phyloP scores from a whole-genome alignment of 1,284 basidiomycete genomes.

The Ceratorhiza oryzae-sativae region DNA sequence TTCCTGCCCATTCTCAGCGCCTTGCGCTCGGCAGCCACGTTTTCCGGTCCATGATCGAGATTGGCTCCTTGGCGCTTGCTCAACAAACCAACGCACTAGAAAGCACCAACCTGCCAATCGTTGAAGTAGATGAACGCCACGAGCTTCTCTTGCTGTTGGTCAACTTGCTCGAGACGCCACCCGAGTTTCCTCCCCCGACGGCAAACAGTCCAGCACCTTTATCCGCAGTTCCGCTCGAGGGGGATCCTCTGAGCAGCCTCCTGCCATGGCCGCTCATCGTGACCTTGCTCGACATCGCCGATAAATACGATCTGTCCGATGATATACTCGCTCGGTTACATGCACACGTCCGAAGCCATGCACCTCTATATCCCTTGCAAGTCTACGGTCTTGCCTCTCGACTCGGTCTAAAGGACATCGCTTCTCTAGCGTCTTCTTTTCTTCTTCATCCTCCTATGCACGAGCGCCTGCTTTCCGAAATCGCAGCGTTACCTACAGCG shows the following conservation, averaged over 20 bases:
- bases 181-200: slow-evolving; percentile 16
- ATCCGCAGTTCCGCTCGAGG: not conserved
- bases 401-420: slow-evolving; percentile 21
- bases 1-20: slow-evolving; percentile 30
- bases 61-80: slow-evolving; percentile 3
- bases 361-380: slow-evolving; percentile 32
- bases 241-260: slow-evolving; percentile 1
- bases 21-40: slow-evolving; percentile 34
- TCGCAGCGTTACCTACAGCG: slow-evolving; percentile 32
- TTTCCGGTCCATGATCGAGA: slow-evolving; percentile 33
- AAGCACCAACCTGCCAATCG: not conserved
- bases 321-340: slow-evolving; percentile 26
- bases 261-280: slow-evolving; percentile 27
- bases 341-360: slow-evolving; percentile 35
- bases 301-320: slow-evolving; percentile 37
- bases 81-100: not conserved
- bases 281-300: slow-evolving; percentile 26
- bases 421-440: slow-evolving; percentile 24
- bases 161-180: slow-evolving; percentile 35
- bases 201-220: slow-evolving; percentile 10
- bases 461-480: slow-evolving; percentile 13
- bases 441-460: slow-evolving; percentile 32
- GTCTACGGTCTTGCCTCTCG: slow-evolving; percentile 37
- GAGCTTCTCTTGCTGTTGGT: slow-evolving; percentile 23
- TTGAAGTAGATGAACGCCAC: slow-evolving; percentile 32